phyloP scores from a whole-genome alignment of 139 green algal species.

The Coccomyxa sp. region DNA sequence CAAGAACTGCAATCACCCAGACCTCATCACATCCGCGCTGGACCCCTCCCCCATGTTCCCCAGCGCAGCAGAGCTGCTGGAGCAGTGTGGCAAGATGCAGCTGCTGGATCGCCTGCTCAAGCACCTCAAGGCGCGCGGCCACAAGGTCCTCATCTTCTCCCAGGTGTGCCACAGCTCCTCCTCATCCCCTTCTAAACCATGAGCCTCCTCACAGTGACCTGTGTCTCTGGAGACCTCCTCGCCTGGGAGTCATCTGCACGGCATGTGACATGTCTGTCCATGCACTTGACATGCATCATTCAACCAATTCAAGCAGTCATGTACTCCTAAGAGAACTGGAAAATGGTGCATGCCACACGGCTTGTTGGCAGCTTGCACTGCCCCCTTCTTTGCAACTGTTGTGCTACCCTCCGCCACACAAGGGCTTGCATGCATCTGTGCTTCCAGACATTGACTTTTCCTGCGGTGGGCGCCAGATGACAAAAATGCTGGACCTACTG shows the following conservation, averaged over 20 bases:
- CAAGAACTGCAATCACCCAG: conserved; percentile 99
- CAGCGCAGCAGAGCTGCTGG: background rate
- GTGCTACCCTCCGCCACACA: no score
- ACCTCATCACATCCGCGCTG: conserved; percentile 81
- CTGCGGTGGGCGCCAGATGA: conserved; percentile 77
- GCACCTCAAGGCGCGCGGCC: conserved; percentile 48
- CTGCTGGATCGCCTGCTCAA: conserved; percentile 86
- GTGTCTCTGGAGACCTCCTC: background rate
- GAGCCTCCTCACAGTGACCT: background rate
- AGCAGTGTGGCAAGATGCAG: conserved; percentile 91
- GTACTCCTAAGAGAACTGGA: no score
- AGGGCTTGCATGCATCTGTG: background rate
- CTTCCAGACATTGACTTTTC: background rate
- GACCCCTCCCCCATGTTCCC: conserved; percentile 24
- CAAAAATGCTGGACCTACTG: conserved; percentile 96
- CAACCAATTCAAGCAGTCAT: no score
- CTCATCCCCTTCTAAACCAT: background rate
- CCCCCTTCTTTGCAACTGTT: no score
- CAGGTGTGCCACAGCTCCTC: conserved; percentile 51
- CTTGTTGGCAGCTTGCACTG: no score
- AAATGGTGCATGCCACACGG: no score
- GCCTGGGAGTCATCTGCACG: no score
- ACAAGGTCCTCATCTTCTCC: conserved; percentile 95
- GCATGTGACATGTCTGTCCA: no score
- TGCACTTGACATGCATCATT: no score